phyloP scores from a whole-genome alignment of 495 filamentous ascomycete genomes.

The Cudoniella acicularis region DNA sequence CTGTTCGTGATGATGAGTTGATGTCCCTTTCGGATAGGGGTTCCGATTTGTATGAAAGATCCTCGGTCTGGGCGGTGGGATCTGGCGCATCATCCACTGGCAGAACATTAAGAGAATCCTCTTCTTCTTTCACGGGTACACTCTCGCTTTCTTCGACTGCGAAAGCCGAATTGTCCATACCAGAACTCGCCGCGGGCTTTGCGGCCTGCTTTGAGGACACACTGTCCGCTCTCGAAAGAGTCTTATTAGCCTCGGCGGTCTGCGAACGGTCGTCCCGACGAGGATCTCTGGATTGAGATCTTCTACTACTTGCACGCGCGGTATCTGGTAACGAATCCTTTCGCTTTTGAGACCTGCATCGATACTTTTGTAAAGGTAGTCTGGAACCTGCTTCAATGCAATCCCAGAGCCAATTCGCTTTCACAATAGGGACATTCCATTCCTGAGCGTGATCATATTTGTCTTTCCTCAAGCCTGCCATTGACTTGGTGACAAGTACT shows the following conservation, averaged over 20 bases:
- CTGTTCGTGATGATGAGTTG: slow-evolving; percentile 24
- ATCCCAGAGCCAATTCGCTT: slow-evolving; percentile 76
- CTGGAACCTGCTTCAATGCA: slow-evolving; percentile 60
- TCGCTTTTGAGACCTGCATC: slow-evolving; percentile 11
- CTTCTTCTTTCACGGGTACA: slow-evolving; percentile 9
- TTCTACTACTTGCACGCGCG: background rate
- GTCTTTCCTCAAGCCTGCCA: slow-evolving; percentile 52
- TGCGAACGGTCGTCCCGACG: background rate
- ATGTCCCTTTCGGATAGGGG: slow-evolving; percentile 24
- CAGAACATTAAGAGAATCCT: slow-evolving; percentile 19
- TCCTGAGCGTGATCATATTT: slow-evolving; percentile 71
- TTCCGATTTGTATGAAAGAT: slow-evolving; percentile 15
- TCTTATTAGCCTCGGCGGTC: background rate
- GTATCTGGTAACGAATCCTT: slow-evolving; percentile 5
- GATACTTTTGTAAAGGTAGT: slow-evolving; percentile 42
- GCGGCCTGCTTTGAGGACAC: background rate
- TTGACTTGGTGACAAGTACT: slow-evolving; percentile 55
- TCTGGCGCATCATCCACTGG: slow-evolving; percentile 29
- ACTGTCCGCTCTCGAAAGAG: background rate
- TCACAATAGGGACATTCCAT: slow-evolving; percentile 76
- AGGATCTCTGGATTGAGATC: background rate
- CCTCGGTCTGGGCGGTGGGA: slow-evolving; percentile 19
- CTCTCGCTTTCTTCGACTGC: background rate
- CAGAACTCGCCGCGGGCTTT: background rate
- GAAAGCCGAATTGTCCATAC: slow-evolving; percentile 11